Conservation (phyloP, 495 filamentous ascomycete genomes). For the Daldinia caldariorum region DNA sequence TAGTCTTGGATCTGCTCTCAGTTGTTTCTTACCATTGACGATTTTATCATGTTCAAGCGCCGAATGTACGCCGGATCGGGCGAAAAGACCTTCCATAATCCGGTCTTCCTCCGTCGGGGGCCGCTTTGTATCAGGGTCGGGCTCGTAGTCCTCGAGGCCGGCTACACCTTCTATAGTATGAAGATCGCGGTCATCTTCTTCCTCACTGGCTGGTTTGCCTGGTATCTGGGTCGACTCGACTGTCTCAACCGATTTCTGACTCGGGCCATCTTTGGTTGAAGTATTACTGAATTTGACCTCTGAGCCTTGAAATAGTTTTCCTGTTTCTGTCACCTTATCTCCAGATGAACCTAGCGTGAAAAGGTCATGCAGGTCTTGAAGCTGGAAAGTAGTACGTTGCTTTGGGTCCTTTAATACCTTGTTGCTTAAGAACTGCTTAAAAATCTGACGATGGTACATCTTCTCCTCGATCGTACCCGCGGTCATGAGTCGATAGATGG, state of each 20-base stretch:
- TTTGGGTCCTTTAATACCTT: constrained; percentile 94
- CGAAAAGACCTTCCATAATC: constrained; percentile 87
- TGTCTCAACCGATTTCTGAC: constrained; percentile 20
- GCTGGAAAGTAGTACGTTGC: constrained; percentile 83
- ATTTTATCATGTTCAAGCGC: constrained; percentile 91
- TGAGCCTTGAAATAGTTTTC: constrained; percentile 81
- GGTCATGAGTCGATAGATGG: constrained; percentile 95
- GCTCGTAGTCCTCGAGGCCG: constrained; percentile 51
- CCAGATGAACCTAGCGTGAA: constrained; percentile 80
- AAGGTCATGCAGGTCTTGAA: constrained; percentile 87
- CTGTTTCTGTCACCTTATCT: constrained; percentile 80
- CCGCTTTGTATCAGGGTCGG: constrained; percentile 47
- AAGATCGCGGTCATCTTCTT: constrained; percentile 43
- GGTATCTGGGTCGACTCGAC: constrained; percentile 15
- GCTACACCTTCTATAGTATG: constrained; percentile 54
- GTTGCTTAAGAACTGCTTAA: constrained; percentile 94
- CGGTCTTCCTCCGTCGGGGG: constrained; percentile 63
- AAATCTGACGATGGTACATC: constrained; percentile 97
- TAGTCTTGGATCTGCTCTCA: constrained; percentile 73
- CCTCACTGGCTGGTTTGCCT: constrained; percentile 51
- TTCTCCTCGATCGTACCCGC: constrained; percentile 98
- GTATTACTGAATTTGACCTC: constrained; percentile 70
- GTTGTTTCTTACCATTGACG: constrained; percentile 69
- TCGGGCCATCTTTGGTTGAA: constrained; percentile 51
- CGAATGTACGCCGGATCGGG: constrained; percentile 82